These are phyloP conservation scores for Ceratocystis cubensis DNA, from an alignment of 2,329 filamentous ascomycete genomes.

Conservation along the genomic window DNA sequence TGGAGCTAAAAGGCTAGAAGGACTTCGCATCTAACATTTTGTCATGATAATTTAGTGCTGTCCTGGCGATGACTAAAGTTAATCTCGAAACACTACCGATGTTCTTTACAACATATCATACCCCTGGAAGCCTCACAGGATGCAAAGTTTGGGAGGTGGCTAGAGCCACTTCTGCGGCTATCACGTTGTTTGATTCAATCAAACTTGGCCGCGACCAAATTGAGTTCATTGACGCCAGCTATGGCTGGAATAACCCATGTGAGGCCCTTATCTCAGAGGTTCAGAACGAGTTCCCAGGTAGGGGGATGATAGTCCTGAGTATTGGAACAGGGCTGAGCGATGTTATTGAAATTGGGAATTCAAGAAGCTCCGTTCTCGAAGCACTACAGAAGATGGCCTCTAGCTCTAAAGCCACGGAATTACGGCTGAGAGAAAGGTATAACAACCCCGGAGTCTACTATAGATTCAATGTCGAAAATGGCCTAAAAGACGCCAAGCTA, in stretches of 20 bases:
- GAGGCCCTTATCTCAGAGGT: conserved; percentile 27
- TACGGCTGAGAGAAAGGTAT: conserved; percentile 21
- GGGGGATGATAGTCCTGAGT: conserved; percentile 20
- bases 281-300: too few relatives aligned
- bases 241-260: conserved; percentile 16
- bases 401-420: not conserved
- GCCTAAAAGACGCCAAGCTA: conserved; percentile 24
- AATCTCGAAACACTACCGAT: conserved; percentile 21
- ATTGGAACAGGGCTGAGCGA: conserved; percentile 23
- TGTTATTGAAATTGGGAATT: not conserved
- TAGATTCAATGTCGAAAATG: conserved; percentile 26
- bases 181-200: conserved; percentile 27
- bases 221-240: conserved; percentile 5
- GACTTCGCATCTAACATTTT: not conserved
- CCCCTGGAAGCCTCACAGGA: conserved; percentile 8
- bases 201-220: conserved; percentile 24
- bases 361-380: not conserved
- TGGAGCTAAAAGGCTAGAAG: not conserved
- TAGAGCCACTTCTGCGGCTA: conserved; percentile 26
- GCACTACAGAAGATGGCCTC: not conserved
- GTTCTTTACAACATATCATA: rapidly evolving
- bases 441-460: conserved; percentile 23
- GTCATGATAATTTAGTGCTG: not conserved
- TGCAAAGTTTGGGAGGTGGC: conserved; percentile 27
- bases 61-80: not conserved